These are phyloP conservation scores for Nannochloris sp. DNA, from an alignment of 139 green algal species.

Conservation along the genomic window DNA sequence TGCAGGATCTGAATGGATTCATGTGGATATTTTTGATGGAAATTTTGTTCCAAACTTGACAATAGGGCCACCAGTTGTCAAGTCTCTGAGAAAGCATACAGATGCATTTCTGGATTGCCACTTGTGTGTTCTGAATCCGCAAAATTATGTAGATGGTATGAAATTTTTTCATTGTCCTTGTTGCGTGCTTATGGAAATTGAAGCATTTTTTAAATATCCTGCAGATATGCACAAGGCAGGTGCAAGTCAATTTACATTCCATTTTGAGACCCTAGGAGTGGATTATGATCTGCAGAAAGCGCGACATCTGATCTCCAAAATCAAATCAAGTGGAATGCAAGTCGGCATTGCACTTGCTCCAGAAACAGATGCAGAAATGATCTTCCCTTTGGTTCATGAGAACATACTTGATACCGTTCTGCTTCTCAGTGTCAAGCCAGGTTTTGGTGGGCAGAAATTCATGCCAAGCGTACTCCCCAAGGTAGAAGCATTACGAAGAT, in stretches of 20 bases:
- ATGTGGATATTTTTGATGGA: conserved; percentile 66
- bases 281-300: conserved; percentile 17
- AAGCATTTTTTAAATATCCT: conserved; percentile 2
- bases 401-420: conserved; percentile 50
- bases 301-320: conserved; percentile 14
- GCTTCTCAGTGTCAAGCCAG: conserved; percentile 72
- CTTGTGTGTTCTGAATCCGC: conserved; percentile 28
- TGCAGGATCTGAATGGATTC: conserved; percentile 68
- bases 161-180: too few species aligned
- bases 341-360: conserved; percentile 68
- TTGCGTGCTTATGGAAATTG: not conserved
- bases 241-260: conserved; percentile 85
- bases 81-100: conserved; percentile 65
- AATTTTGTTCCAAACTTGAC: conserved; percentile 95
- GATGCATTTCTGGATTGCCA: conserved; percentile 87
- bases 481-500: conserved; percentile 39
- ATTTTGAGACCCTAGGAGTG: conserved; percentile 61
- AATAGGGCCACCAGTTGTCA: conserved; percentile 75
- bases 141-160: conserved; percentile 22
- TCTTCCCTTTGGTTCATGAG: conserved; percentile 33
- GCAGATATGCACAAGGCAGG: conserved; percentile 56
- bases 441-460: conserved; percentile 86
- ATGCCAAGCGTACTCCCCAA: conserved; percentile 51
- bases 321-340: conserved; percentile 59
- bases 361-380: conserved; percentile 46